A percentile compares a stretch with the other conserved stretches of the same genome.
These are phyloP conservation scores for Alternaria dauci DNA, from an alignment of 2,329 filamentous ascomycete genomes.

Conservation along the genomic window DNA sequence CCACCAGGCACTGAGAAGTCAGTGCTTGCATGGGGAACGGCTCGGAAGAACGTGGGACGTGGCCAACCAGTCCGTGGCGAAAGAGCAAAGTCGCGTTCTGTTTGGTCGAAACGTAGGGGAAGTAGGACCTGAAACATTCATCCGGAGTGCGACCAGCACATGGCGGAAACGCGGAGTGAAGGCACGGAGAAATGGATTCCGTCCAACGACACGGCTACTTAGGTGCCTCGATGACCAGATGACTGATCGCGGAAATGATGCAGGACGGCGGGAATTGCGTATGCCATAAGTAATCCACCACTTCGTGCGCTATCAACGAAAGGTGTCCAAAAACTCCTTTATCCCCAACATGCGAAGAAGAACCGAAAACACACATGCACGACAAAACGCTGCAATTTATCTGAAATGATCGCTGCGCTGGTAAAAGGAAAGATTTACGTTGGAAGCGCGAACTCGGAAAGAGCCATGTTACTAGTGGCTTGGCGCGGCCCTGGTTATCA, in stretches of 20 bases:
- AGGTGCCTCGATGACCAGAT: background rate
- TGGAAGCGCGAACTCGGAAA: background rate
- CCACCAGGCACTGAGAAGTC: background rate
- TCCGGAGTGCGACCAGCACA: background rate
- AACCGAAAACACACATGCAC: background rate
- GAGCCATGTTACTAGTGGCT: background rate
- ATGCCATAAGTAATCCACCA: background rate
- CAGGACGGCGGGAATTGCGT: background rate
- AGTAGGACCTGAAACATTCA: background rate
- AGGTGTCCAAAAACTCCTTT: background rate
- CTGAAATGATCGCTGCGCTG: background rate
- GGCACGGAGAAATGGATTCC: conserved; percentile 4
- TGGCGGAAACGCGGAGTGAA: background rate
- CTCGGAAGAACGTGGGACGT: background rate
- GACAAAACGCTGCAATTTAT: background rate
- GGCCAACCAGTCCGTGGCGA: background rate
- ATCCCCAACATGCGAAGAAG: background rate
- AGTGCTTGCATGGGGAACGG: background rate
- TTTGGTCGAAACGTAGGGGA: background rate
- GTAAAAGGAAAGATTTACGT: background rate
- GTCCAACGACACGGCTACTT: background rate
- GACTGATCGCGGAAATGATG: background rate
- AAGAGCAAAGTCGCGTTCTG: background rate
- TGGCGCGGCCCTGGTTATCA: background rate
- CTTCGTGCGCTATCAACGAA: background rate